Conservation (phyloP, 495 filamentous ascomycete species). For the Daldinia vernicosa region DNA sequence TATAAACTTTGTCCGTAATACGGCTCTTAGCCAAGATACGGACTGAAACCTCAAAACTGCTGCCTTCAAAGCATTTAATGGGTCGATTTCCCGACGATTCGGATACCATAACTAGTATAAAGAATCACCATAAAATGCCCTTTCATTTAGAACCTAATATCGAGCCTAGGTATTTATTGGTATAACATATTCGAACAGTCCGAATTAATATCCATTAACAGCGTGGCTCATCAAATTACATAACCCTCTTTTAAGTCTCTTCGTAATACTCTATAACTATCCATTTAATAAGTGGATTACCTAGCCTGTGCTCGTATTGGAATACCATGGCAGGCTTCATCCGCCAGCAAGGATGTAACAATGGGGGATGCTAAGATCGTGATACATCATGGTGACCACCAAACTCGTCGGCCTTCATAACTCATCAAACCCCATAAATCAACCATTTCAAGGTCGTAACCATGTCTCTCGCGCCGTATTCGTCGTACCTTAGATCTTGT, state of each 20-base stretch:
- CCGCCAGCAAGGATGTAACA: background rate
- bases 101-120: too few relatives aligned
- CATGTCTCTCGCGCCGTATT: background rate
- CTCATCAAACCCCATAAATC: background rate
- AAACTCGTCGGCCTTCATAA: background rate
- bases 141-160: background rate
- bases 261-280: background rate
- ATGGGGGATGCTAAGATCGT: background rate
- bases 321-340: background rate
- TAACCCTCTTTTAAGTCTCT: background rate
- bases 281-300: background rate
- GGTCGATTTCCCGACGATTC: too few relatives aligned
- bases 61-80: too few relatives aligned
- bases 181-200: constrained; percentile 1
- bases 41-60: too few relatives aligned
- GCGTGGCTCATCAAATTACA: constrained; percentile 7
- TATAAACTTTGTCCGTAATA: too few relatives aligned
- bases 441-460: background rate
- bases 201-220: constrained; percentile 1
- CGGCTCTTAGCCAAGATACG: too few relatives aligned
- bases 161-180: background rate
- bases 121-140: background rate
- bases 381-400: background rate
- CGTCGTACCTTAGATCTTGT: constrained; percentile 48
- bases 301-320: background rate